These are phyloP conservation scores for Candida chilensis DNA, from an alignment of 805 yeast species.

Conservation along the genomic window DNA sequence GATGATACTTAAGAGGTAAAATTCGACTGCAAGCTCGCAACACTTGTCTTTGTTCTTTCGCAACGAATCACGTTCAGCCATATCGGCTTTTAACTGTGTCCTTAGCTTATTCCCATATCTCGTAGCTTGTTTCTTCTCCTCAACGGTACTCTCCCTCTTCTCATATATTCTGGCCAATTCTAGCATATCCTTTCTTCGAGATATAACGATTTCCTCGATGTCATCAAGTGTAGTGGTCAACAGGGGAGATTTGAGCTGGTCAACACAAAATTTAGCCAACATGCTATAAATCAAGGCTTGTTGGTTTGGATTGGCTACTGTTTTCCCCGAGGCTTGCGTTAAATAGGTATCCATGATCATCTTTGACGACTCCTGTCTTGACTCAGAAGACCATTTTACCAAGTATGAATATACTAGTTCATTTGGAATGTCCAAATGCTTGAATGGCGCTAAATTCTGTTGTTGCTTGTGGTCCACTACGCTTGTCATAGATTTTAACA, in stretches of 20 bases:
- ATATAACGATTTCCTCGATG: constrained; percentile 25
- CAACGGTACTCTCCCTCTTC: constrained; percentile 24
- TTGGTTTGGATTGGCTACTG: constrained; percentile 10
- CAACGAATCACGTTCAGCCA: constrained; percentile 30
- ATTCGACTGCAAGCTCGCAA: constrained; percentile 44
- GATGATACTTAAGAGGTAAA: constrained; percentile 48
- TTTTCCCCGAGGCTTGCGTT: constrained; percentile 24
- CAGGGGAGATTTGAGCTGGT: constrained; percentile 39
- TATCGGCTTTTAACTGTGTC: constrained; percentile 40
- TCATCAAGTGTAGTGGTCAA: constrained; percentile 34
- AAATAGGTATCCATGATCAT: constrained; percentile 51
- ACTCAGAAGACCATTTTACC: constrained; percentile 64
- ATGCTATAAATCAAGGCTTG: constrained; percentile 42
- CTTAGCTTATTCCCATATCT: constrained; percentile 40
- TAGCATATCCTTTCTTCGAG: constrained; percentile 36
- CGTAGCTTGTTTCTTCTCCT: constrained; percentile 44
- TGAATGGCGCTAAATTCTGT: constrained; percentile 6
- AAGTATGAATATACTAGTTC: constrained; percentile 29
- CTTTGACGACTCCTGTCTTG: constrained; percentile 59
- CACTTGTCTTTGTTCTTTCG: constrained; percentile 28
- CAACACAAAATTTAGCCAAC: constrained; percentile 69
- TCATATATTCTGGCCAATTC: constrained; percentile 37
- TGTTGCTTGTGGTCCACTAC: constrained; percentile 2
- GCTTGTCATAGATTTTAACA: constrained; percentile 27
- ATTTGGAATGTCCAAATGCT: constrained; percentile 9